Conservation (phyloP, 345 rosid species). For the Angophora floribunda region DNA sequence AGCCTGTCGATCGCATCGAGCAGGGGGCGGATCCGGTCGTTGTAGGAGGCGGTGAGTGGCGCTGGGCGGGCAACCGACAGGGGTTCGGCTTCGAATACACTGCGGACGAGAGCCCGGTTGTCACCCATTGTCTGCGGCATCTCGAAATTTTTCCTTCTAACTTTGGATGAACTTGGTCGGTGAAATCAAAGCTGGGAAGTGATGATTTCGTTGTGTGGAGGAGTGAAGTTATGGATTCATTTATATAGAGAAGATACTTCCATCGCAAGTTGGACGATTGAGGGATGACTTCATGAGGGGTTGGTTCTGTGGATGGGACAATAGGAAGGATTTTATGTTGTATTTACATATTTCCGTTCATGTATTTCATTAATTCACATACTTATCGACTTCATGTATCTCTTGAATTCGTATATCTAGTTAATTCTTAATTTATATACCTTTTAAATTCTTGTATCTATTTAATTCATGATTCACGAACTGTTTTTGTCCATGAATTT, state of each 20-base stretch:
- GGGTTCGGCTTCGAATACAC: not conserved
- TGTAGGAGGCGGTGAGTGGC: conserved; percentile 16
- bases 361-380: no score
- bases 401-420: no score
- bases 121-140: not conserved
- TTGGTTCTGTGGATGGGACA: not conserved
- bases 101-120: not conserved
- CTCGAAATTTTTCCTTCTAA: not conserved
- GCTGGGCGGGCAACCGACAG: not conserved
- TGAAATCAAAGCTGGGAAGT: not conserved
- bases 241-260: not conserved
- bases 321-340: not conserved
- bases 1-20: conserved; percentile 45
- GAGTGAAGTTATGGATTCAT: not conserved
- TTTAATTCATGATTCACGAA: no score
- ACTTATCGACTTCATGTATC: no score
- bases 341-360: no score
- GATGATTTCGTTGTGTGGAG: not conserved
- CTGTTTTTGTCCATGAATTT: no score
- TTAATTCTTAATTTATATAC: no score
- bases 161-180: not conserved
- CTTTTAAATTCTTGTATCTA: no score
- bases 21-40: conserved; percentile 30
- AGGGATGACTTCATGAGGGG: not conserved
- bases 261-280: not conserved